A percentile compares a stretch with the other conserved stretches of the same genome.
phyloP scores from a whole-genome alignment of 1,139 yeast species.

The Saccharomycopsis hybrid region DNA sequence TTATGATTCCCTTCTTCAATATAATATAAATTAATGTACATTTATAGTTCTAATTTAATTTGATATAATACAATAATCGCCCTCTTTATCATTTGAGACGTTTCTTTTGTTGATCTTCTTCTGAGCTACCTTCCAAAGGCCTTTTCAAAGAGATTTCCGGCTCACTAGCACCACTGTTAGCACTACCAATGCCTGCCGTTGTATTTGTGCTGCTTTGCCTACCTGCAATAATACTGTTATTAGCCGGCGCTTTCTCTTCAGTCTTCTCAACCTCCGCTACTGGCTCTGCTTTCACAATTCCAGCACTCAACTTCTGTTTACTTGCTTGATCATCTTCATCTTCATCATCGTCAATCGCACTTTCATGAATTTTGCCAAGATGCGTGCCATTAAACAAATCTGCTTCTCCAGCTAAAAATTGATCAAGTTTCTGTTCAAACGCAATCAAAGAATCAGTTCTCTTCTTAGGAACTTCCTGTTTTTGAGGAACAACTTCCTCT shows the following conservation, averaged over 20 bases:
- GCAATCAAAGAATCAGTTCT: conserved; percentile 19
- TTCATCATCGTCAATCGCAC: conserved; percentile 18
- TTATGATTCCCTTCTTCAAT: no score
- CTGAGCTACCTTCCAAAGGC: background rate
- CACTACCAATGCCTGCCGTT: no score
- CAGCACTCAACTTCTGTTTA: background rate
- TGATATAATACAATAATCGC: no score
- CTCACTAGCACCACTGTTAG: no score
- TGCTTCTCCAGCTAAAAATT: conserved; percentile 19
- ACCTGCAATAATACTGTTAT: no score
- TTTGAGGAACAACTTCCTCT: background rate
- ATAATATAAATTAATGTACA: no score
- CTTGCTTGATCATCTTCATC: background rate
- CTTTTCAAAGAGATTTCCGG: background rate
- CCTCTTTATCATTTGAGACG: no score
- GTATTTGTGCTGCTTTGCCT: no score
- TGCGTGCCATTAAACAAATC: background rate
- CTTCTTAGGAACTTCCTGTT: conserved; percentile 5
- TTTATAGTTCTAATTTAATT: no score
- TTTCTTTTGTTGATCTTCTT: no score
- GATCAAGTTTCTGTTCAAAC: conserved; percentile 19
- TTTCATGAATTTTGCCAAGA: conserved; percentile 9
- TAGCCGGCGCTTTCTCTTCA: no score
- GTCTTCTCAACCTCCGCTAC: no score
- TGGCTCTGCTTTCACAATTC: background rate